Evolutionary conservation across 129 eudicot species (phyloP).

Genomic region (Ambrosia artemisiifolia): DNA sequence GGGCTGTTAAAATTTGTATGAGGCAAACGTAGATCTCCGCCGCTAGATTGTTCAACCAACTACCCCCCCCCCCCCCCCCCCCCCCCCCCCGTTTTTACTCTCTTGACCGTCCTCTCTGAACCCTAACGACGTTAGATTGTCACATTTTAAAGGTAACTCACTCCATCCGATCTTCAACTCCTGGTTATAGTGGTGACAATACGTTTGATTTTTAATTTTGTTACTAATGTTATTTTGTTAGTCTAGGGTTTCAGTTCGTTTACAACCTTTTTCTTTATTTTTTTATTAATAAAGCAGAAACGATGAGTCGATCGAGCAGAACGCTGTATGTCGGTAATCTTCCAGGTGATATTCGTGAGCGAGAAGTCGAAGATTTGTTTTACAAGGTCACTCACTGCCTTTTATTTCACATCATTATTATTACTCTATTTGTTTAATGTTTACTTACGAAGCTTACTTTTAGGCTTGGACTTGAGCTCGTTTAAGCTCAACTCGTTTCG

Average conservation of each 20-base stretch:
- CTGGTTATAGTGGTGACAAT: not conserved
- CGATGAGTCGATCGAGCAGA: slow-evolving; percentile 62
- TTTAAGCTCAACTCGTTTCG: too few species aligned
- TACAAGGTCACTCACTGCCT: slow-evolving; percentile 52
- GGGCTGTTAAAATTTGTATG: too few species aligned
- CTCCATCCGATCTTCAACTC: not conserved
- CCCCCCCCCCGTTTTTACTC: too few species aligned
- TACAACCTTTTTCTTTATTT: not conserved
- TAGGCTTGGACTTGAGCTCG: not conserved
- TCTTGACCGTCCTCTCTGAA: slow-evolving; percentile 22
- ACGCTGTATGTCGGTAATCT: slow-evolving; percentile 88
- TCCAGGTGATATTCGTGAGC: slow-evolving; percentile 94
- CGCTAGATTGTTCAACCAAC: slow-evolving; percentile 18
- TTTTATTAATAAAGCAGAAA: slow-evolving; percentile 28
- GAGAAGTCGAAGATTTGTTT: slow-evolving; percentile 90
- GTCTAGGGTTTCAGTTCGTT: not conserved
- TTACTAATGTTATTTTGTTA: not conserved
- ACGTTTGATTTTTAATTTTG: not conserved
- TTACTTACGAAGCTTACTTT: not conserved
- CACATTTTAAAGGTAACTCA: slow-evolving; percentile 7
- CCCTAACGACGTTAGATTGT: slow-evolving; percentile 29
- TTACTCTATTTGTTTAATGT: slow-evolving; percentile 4
- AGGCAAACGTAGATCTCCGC: not conserved
- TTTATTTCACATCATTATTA: not conserved
- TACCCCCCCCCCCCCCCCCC: too few species aligned